Percentiles rank a stretch among this genome's conserved stretches.
phyloP scores from a whole-genome alignment of 306 rosid species.

The Sophora flavescens region DNA sequence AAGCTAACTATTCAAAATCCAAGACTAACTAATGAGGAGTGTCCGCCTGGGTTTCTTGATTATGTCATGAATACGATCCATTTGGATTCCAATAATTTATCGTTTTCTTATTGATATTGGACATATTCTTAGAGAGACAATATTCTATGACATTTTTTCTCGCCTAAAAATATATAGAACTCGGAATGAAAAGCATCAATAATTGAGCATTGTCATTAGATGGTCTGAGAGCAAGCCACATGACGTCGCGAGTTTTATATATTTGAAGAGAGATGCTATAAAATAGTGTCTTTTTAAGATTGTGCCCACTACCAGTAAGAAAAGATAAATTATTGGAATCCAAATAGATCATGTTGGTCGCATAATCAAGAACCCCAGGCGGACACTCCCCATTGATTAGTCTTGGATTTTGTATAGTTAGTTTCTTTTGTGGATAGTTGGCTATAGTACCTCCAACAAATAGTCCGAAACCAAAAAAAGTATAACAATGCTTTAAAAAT shows the following conservation, averaged over 20 bases:
- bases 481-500: slow-evolving; percentile 18
- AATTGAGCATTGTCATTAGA: too few species aligned
- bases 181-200: too few species aligned
- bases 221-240: too few species aligned
- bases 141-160: too few species aligned
- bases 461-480: slow-evolving; percentile 63
- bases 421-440: slow-evolving; percentile 75
- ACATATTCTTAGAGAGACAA: too few species aligned
- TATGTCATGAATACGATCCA: slow-evolving; percentile 86
- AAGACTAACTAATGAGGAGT: slow-evolving; percentile 68
- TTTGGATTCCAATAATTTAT: slow-evolving; percentile 62
- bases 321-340: slow-evolving; percentile 55
- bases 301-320: too few species aligned
- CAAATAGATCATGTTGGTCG: too few species aligned
- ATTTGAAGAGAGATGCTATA: too few species aligned
- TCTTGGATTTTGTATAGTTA: slow-evolving; percentile 74
- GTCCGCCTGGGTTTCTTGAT: slow-evolving; percentile 75
- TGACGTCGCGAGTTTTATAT: too few species aligned
- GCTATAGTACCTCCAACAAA: slow-evolving; percentile 74
- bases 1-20: slow-evolving; percentile 81
- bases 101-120: neutral
- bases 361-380: slow-evolving; percentile 79
- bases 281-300: too few species aligned
- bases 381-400: slow-evolving; percentile 76
- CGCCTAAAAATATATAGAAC: too few species aligned